A percentile compares a stretch with the other conserved stretches of the same genome.
phyloP scores from a whole-genome alignment of 768 basidiomycete species.

The Russula griseocarnosa region DNA sequence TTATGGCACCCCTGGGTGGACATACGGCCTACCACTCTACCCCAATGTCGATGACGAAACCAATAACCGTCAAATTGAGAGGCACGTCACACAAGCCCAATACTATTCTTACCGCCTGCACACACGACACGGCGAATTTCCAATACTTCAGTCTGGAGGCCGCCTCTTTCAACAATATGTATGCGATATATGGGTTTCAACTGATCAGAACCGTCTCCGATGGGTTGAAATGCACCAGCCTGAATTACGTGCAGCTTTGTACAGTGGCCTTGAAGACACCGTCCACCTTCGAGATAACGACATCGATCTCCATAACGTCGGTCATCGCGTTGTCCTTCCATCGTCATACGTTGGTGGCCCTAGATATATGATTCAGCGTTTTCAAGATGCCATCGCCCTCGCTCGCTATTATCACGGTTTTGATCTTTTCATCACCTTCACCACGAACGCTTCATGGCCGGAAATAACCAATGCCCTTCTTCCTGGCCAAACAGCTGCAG shows the following conservation, averaged over 20 bases:
- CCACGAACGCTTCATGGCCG: background rate
- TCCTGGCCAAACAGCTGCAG: conserved; percentile 35
- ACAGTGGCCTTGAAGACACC: background rate
- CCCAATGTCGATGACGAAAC: no score
- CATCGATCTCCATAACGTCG: conserved; percentile 36
- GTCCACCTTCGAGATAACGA: background rate
- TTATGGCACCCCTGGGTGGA: background rate
- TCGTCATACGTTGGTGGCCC: conserved; percentile 43
- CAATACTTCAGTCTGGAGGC: no score
- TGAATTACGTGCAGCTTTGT: background rate
- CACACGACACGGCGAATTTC: no score
- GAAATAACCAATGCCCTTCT: background rate
- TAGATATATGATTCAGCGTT: conserved; percentile 42
- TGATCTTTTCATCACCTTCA: conserved; percentile 39
- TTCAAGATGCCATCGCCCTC: conserved; percentile 48
- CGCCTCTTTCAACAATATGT: no score
- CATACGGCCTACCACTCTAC: background rate
- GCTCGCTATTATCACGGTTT: conserved; percentile 36
- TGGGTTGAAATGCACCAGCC: no score
- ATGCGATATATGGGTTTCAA: no score
- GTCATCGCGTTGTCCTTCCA: conserved; percentile 39
- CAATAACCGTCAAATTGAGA: no score
- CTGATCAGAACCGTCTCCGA: no score
- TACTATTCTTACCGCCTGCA: no score
- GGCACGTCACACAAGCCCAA: no score